Base-by-base conservation (phyloP, 2,329 filamentous ascomycete genomes). In the Verticillium alfalfae region DNA sequence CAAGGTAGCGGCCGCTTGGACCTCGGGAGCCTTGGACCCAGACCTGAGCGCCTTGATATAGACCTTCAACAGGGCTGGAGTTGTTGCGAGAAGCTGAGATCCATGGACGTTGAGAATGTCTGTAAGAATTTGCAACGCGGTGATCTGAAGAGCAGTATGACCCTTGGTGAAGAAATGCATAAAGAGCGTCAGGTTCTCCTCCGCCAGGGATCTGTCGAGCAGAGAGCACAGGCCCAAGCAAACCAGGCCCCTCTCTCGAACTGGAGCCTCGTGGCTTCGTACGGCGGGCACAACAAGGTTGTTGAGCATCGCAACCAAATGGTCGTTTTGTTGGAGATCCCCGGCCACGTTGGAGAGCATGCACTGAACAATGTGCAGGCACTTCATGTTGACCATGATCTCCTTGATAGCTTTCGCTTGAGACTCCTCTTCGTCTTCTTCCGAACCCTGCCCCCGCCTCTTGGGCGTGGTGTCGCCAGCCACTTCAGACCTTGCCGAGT, bases 361-460 rank as follows among this genome's bases (percentile, higher is more conserved):
- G 80, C 93, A 98, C 75, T 97, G 92, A 34, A 96, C 93, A 67
- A 99, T 97, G 72, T 97, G 91, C 64, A 99, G 83, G 74, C 95
- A 98, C 78, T 98, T 98, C 86, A 97, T 93, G 79, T 98, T 98
- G 73, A 98, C 90, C 80, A 97, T 88, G 71, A 97, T 95, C 76
- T 97, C 93, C 66, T 87, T 88, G 67, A 97, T 87, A 1, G 91
- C 92, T 77, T 93, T 96, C 56, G 84, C 83, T 67, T 86, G 82
- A 10, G 86, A 85, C 65, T 88, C 86, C 67, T 91, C 89, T 61
- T 89, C 87, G 58, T 78, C 84, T 62, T 84, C 68, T 61, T 81
- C 80, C 16, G 73, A 68, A 13, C 72, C 74, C 57, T 74, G 77
- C 13, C 70, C 71, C 37, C 75, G 75, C 57, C 74, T 74, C 67